Conservation (phyloP, 352 stramenopile species). For the Globisporangium canariense region DNA sequence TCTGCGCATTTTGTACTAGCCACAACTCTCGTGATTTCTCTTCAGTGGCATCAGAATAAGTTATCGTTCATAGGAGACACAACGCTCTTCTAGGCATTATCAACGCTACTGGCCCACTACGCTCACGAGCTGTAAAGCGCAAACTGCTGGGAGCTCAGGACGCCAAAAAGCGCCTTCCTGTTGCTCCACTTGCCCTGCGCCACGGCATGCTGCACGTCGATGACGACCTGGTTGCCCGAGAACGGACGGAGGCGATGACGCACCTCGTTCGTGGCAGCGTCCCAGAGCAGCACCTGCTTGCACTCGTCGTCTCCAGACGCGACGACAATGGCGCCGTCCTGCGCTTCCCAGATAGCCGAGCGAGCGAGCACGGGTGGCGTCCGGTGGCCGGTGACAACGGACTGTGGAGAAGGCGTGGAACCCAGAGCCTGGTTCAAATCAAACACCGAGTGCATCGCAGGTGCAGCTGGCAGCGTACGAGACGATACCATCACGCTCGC, state of each 20-base stretch:
- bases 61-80: not conserved
- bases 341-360: constrained; percentile 37
- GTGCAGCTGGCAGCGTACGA: constrained; percentile 21
- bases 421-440: constrained; percentile 21
- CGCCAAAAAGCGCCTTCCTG: constrained; percentile 30
- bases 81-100: too few relatives aligned
- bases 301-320: constrained; percentile 25
- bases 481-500: constrained; percentile 38
- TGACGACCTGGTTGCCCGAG: constrained; percentile 9
- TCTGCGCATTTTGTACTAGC: not conserved
- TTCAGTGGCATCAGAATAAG: not conserved
- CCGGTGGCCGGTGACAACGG: constrained; percentile 34
- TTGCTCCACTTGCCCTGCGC: constrained; percentile 23
- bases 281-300: constrained; percentile 24
- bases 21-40: not conserved
- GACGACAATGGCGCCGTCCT: constrained; percentile 8
- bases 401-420: constrained; percentile 15
- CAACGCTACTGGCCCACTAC: too few relatives aligned
- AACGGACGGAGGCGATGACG: constrained; percentile 15
- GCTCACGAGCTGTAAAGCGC: constrained; percentile 21
- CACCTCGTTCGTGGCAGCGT: constrained; percentile 16
- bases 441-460: constrained; percentile 44
- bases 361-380: constrained; percentile 40
- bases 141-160: constrained; percentile 28
- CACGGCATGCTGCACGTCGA: constrained; percentile 37